phyloP scores from a whole-genome alignment of 2,329 filamentous ascomycete species.

The Zarea fungicola region DNA sequence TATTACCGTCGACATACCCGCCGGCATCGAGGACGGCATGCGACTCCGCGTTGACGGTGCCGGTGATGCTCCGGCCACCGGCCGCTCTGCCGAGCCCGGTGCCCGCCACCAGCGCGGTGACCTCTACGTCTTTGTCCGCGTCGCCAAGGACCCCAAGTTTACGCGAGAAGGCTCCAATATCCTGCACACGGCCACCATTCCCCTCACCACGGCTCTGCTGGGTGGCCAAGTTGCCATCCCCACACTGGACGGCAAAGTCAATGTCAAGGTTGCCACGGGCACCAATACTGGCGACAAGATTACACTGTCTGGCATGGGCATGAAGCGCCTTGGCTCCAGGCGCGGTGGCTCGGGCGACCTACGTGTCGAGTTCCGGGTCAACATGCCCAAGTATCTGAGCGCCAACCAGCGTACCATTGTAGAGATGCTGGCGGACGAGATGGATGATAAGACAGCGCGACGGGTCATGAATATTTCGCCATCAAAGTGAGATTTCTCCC shows the following conservation, averaged over 20 bases:
- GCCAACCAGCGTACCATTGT: constrained; percentile 88
- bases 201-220: constrained; percentile 85
- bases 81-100: constrained; percentile 58
- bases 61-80: constrained; percentile 79
- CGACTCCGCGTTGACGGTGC: constrained; percentile 77
- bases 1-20: constrained; percentile 85
- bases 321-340: constrained; percentile 74
- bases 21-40: constrained; percentile 96
- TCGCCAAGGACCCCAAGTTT: constrained; percentile 87
- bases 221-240: constrained; percentile 87
- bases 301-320: constrained; percentile 84
- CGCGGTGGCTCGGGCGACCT: constrained; percentile 71
- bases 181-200: constrained; percentile 84
- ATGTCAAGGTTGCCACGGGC: constrained; percentile 84
- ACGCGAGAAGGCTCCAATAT: constrained; percentile 83
- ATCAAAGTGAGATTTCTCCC: constrained; percentile 8
- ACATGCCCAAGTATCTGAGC: constrained; percentile 90
- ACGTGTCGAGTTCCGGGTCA: constrained; percentile 88
- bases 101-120: constrained; percentile 71
- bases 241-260: constrained; percentile 84
- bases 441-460: constrained; percentile 87
- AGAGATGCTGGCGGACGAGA: constrained; percentile 94
- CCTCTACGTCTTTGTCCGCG: constrained; percentile 83
- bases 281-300: constrained; percentile 91
- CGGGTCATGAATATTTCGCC: constrained; percentile 76